Conservation (phyloP, 2,329 filamentous ascomycete genomes). For the Microdochium trichocladiopsis region DNA sequence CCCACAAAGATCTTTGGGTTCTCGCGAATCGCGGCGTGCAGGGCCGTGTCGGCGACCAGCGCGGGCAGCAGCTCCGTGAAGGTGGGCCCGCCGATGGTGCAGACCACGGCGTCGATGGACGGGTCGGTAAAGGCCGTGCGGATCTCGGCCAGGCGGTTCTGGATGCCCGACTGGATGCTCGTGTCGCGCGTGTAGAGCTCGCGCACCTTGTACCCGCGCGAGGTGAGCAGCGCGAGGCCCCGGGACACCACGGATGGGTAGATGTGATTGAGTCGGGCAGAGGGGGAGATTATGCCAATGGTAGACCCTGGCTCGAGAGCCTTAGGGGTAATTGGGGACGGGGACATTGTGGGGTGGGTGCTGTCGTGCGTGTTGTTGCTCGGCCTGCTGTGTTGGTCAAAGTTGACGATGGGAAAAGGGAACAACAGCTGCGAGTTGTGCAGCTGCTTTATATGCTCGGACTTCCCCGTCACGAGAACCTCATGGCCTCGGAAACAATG, state of each 20-base stretch:
- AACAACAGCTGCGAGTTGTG: no score
- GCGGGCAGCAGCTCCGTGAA: conserved; percentile 31
- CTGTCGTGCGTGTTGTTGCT: no score
- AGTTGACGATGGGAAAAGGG: no score
- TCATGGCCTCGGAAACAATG: no score
- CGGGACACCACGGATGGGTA: conserved; percentile 20
- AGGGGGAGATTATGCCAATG: conserved; percentile 32
- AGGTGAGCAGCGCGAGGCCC: conserved; percentile 18
- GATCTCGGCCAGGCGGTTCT: conserved; percentile 28
- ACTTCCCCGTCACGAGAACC: no score
- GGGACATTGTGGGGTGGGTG: neutral
- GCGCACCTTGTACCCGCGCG: conserved; percentile 25
- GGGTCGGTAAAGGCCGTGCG: conserved; percentile 28
- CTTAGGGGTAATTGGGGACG: conserved; percentile 11
- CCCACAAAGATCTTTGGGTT: conserved; percentile 34
- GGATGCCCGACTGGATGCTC: conserved; percentile 22
- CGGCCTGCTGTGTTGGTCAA: no score
- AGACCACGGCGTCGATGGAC: conserved; percentile 25
- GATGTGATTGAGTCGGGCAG: conserved; percentile 24
- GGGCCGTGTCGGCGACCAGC: conserved; percentile 24
- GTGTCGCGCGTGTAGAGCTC: conserved; percentile 19
- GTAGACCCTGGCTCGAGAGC: conserved; percentile 25
- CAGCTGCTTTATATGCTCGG: no score
- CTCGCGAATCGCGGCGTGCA: conserved; percentile 21
- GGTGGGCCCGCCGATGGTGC: conserved; percentile 29